Evolutionary conservation across 108 stramenopile genomes (phyloP).

Genomic region (Cyclotella atomus): DNA sequence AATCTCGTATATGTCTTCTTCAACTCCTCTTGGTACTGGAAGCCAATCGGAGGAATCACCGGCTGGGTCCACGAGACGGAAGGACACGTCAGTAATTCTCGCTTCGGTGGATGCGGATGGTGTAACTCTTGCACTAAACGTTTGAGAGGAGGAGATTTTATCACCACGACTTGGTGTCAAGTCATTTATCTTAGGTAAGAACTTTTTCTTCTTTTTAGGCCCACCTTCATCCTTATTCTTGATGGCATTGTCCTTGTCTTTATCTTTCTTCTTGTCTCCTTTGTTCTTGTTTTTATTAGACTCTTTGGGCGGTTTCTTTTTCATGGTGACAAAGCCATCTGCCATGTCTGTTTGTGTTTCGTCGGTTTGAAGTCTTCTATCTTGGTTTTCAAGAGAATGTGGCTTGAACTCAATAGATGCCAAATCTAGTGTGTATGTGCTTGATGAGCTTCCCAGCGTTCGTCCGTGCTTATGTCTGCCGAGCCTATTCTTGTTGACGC

Average conservation of each 20-base stretch:
- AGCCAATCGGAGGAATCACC: constrained; percentile 19
- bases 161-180: constrained; percentile 1
- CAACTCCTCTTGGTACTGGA: neutral
- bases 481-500: neutral
- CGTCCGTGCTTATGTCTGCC: neutral
- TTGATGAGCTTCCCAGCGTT: neutral
- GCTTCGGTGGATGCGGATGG: constrained; percentile 14
- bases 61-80: constrained; percentile 20
- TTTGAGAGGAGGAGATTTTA: constrained; percentile 10
- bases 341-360: too few species aligned
- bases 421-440: neutral
- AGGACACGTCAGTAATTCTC: neutral
- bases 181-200: neutral
- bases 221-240: constrained; percentile 11
- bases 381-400: neutral
- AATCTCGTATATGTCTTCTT: constrained; percentile 23
- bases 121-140: constrained; percentile 8
- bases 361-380: constrained; percentile 1
- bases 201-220: neutral
- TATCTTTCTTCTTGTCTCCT: constrained; percentile 10
- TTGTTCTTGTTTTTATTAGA: constrained; percentile 11
- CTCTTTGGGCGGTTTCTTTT: constrained; percentile 7
- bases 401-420: neutral
- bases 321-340: constrained; percentile 3
- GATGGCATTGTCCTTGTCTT: constrained; percentile 11